phyloP scores from a whole-genome alignment of 257 asterid genomes.

The Jacaranda copaia region DNA sequence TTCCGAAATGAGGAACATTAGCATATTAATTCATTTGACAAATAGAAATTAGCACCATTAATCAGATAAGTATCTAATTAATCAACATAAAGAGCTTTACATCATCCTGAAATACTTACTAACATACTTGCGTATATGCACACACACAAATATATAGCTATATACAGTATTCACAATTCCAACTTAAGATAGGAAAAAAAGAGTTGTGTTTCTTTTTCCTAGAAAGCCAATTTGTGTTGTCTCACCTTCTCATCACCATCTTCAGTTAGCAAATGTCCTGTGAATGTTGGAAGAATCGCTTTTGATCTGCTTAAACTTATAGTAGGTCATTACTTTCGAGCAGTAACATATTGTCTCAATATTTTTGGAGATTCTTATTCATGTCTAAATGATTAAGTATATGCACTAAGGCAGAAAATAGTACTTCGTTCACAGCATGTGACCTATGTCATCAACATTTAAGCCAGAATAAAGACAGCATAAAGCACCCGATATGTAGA shows the following conservation, averaged over 20 bases:
- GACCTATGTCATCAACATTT: neutral
- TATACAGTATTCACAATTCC: neutral
- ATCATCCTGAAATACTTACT: neutral
- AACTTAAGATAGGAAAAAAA: neutral
- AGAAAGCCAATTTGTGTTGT: neutral
- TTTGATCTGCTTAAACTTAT: neutral
- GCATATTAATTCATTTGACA: neutral
- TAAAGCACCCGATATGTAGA: neutral
- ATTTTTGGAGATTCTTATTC: neutral
- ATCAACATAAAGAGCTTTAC: neutral
- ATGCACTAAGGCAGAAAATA: neutral
- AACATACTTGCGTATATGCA: neutral
- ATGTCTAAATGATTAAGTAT: neutral
- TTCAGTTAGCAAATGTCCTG: neutral
- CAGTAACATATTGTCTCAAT: neutral
- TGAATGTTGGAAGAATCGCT: neutral
- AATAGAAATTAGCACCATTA: neutral
- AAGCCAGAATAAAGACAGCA: neutral
- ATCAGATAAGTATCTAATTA: neutral
- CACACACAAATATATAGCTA: neutral
- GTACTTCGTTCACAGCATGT: neutral
- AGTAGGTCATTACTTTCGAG: neutral
- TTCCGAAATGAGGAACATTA: conserved; percentile 1
- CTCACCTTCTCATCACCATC: conserved; percentile 40
- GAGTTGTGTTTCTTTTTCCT: neutral